Conservation (phyloP, 768 basidiomycete genomes). For the Tephrocybe sp. region DNA sequence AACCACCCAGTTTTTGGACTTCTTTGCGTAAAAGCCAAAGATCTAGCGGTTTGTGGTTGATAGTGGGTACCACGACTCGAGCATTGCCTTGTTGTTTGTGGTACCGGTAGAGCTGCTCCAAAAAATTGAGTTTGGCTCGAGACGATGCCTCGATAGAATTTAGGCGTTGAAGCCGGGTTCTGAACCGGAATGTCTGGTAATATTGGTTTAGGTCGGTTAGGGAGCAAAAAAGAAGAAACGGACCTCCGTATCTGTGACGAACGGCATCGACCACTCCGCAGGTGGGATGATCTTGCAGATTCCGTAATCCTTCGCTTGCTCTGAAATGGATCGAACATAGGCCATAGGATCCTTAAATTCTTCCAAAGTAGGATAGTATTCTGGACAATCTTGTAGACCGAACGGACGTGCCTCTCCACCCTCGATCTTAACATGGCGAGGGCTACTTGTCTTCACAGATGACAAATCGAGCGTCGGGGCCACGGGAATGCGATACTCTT, state of each 20-base stretch:
- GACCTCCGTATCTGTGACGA: slow-evolving; percentile 93
- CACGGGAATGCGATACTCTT: slow-evolving; percentile 61
- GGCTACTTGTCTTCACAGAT: slow-evolving; percentile 67
- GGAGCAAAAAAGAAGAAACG: too few species aligned
- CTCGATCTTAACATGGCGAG: slow-evolving; percentile 38
- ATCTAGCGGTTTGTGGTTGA: slow-evolving; percentile 92
- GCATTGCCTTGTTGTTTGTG: slow-evolving; percentile 94
- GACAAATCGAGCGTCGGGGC: slow-evolving; percentile 64
- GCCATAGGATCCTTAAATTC: slow-evolving; percentile 94
- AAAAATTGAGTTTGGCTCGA: slow-evolving; percentile 93
- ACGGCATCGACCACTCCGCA: slow-evolving; percentile 92
- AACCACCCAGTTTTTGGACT: slow-evolving; percentile 87
- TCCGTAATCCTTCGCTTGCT: slow-evolving; percentile 72
- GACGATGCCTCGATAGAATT: slow-evolving; percentile 98
- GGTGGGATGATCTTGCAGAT: slow-evolving; percentile 98
- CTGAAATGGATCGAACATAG: slow-evolving; percentile 83
- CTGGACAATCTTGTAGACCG: slow-evolving; percentile 85
- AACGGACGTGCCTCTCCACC: slow-evolving; percentile 67
- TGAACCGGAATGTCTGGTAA: slow-evolving; percentile 85
- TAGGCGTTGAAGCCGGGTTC: slow-evolving; percentile 90
- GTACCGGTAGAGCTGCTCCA: slow-evolving; percentile 95
- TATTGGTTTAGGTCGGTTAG: slow-evolving; percentile 39
- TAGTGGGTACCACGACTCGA: slow-evolving; percentile 88
- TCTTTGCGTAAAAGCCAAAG: slow-evolving; percentile 92
- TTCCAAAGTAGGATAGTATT: slow-evolving; percentile 84